Evolutionary conservation across 208 protist species (phyloP), one percentile per base, ranked within the genome.

Genomic region (Crithidia sp.): DNA sequence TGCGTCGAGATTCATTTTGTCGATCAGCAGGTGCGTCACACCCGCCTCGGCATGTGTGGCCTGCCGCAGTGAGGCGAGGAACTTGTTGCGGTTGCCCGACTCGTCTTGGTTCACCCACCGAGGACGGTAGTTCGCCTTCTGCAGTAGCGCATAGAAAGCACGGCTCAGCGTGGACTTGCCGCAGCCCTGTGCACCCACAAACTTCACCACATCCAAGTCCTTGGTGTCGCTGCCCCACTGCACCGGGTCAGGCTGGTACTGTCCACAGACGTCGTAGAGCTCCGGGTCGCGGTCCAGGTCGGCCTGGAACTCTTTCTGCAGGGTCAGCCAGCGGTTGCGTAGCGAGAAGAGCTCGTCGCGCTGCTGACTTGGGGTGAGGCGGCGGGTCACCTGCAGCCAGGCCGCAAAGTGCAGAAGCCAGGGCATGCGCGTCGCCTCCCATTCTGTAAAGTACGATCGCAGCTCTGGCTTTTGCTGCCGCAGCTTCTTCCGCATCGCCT

Each of bases 1-100:
- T n/a, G 85, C 73, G 54, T 93, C 85, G 28, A 93, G 75, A 72
- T 93, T 93, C 83, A 89, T 89, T 77, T 93, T 93, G 77, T 93
- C 88, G 37, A 93, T 75, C 7, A 93, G 68, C 5, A 93, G 50
- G 69, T 93, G 85, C 55, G 85, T 83, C 47, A 79, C 62, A 9
- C 56, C 55, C 12, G 55, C 44, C 49, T 53, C 62, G 10, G 40
- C 58, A 37, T 74, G 60, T 4, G 81, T 70, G 43, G 83, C 72
- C 19, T 63, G 54, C 2, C 70, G 72, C 50, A 87, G 75, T n/a
- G 77, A 69, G 6, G 74, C 71, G 55, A 79, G 82, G 58, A 88
- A 82, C 54, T 82, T 77, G 64, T 72, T 50, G 17, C 79, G 76
- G 45, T 72, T 71, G 28, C 88, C 88, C 5, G 68, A 45, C 71